Evolutionary conservation across 345 rosid species (phyloP), one percentile per base, ranked within the genome.

Genomic region (Populus davidiana): DNA sequence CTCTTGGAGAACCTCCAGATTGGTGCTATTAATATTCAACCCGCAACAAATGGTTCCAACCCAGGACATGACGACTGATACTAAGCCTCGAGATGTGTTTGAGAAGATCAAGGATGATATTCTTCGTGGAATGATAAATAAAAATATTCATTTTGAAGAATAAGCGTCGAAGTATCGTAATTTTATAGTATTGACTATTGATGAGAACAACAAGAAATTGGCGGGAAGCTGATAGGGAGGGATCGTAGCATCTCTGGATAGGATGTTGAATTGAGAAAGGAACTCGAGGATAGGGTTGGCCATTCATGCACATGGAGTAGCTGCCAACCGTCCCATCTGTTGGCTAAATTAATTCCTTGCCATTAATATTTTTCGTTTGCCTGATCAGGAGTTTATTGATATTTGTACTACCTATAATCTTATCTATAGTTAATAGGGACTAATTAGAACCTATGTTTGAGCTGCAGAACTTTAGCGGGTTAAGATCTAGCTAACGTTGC

Each of bases 241-340:
- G n/a, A 21, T 27, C 7, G 38, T 36, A 62, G 63, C 70, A 61
- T 31, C 27, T 43, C 68, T 27, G 44, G 77, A 62, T 50, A 18
- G 76, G 43, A 67, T 67, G 78, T 74, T 39, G 67, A 71, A 12
- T 43, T 17, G 41, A 21, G 78, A 69, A 70, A 70, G 71, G 16
- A 82, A 71, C 68, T n/a, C 35, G 5, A 77, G 65, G 69, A 12
- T 9, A 80, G 74, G 16, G 75, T 54, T 69, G 71, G 43, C 72
- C 72, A 56, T 74, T 67, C 49, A 41, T 76, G 78, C 74, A 65
- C 81, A 74, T 71, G 83, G 67, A 65, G 62, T 38, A n/a, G 64
- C 66, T 71, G 61, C 41, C 52, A 54, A 65, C 79, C 31, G 16
- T 69, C 67, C 81, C 79, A 43, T 70, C 76, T 79, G 70, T 11